A percentile compares a stretch with the other conserved stretches of the same genome.
These are phyloP conservation scores for Vanrija sp. DNA, from an alignment of 1,284 basidiomycete species.

Conservation along the genomic window DNA sequence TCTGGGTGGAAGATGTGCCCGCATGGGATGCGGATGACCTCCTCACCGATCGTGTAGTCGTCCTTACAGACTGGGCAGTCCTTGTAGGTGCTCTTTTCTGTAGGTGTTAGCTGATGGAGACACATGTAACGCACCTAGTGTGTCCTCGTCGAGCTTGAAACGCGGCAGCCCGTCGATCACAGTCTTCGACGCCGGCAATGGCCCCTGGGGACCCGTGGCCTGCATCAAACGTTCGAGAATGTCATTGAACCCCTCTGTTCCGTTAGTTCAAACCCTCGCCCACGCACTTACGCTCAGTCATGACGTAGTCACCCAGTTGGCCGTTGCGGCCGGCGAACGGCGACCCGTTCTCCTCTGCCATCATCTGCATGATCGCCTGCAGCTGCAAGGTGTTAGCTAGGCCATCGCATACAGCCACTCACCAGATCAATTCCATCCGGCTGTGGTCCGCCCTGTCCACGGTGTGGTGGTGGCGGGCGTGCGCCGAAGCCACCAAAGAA, in stretches of 20 bases:
- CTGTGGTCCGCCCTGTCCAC: not conserved
- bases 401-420: not conserved
- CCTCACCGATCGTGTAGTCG: conserved; percentile 39
- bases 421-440: conserved; percentile 27
- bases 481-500: conserved; percentile 33
- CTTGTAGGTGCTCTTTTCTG: conserved; percentile 38
- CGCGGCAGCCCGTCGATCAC: conserved; percentile 45
- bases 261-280: not conserved
- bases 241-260: conserved; percentile 40
- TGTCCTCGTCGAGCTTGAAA: conserved; percentile 35
- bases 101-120: not conserved
- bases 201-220: conserved; percentile 44
- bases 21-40: conserved; percentile 43
- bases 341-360: conserved; percentile 27
- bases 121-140: conserved; percentile 27
- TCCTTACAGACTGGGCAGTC: conserved; percentile 48
- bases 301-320: conserved; percentile 45
- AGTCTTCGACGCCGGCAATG: conserved; percentile 39
- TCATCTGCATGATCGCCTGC: conserved; percentile 27
- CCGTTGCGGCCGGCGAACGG: conserved; percentile 16
- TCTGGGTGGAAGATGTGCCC: conserved; percentile 47
- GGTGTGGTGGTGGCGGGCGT: conserved; percentile 1
- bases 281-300: conserved; percentile 32
- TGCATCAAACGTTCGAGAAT: conserved; percentile 46
- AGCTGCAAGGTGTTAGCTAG: conserved; percentile 16